Conservation (phyloP, 2,329 filamentous ascomycete species). For the Colletotrichum sp. region DNA sequence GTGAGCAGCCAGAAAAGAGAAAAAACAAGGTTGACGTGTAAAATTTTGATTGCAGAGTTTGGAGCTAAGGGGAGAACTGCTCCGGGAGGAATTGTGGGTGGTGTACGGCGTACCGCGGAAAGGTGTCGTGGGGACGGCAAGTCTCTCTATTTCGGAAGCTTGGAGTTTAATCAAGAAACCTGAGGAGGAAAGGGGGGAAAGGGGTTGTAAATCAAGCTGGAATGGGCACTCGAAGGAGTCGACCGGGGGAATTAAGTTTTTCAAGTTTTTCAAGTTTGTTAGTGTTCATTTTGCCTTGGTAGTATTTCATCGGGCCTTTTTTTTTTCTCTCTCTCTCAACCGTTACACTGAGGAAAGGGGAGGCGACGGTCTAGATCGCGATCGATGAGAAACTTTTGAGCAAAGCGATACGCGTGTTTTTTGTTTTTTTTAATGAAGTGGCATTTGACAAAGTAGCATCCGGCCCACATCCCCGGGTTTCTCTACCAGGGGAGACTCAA, state of each 20-base stretch:
- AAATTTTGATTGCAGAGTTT: constrained; percentile 5
- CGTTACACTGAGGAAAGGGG: not conserved
- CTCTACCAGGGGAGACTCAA: not conserved
- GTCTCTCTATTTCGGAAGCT: not conserved
- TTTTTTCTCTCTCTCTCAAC: not conserved
- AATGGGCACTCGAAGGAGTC: not conserved
- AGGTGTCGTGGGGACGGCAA: not conserved
- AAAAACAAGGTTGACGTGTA: not conserved
- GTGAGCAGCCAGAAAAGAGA: not conserved
- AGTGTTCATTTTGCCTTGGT: not conserved
- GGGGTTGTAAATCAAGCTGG: not conserved
- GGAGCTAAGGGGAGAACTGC: not conserved
- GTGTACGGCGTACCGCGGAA: not conserved
- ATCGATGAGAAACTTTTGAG: not conserved
- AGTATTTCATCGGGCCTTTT: not conserved
- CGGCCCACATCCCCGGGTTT: not conserved
- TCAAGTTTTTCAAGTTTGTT: not conserved
- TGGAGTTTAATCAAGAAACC: not conserved
- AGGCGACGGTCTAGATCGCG: not conserved
- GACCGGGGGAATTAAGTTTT: not conserved
- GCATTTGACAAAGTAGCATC: not conserved
- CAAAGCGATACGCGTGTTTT: not conserved
- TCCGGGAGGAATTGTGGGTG: not conserved
- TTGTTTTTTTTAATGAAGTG: not conserved
- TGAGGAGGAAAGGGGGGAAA: not conserved